A percentile compares a stretch with the other conserved stretches of the same genome.
These are phyloP conservation scores for Ascochyta viciae-villosae DNA, from an alignment of 2,329 filamentous ascomycete species.

Conservation along the genomic window DNA sequence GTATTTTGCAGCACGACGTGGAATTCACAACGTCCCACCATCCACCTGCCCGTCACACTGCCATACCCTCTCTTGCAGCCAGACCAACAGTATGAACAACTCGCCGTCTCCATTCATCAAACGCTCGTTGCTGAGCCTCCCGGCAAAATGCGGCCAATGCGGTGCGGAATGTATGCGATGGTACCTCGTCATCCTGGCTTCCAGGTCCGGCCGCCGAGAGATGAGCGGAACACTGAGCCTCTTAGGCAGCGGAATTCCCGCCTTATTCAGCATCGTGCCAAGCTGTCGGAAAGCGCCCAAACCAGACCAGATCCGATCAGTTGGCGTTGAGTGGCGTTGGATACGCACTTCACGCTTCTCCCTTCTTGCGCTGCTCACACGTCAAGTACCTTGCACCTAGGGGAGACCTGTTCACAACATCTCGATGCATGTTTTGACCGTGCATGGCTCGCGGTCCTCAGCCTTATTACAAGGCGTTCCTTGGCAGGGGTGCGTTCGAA, in stretches of 20 bases:
- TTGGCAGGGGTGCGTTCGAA: constrained; percentile 3
- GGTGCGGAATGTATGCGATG: constrained; percentile 11
- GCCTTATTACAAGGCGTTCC: neutral
- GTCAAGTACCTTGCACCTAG: neutral
- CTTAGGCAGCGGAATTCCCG: constrained; percentile 15
- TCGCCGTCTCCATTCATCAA: neutral
- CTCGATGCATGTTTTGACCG: neutral
- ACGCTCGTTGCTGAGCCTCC: neutral
- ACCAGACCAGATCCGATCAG: constrained; percentile 17
- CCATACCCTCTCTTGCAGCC: neutral
- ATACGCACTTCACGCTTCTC: neutral
- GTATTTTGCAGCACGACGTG: constrained; percentile 24
- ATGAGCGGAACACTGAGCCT: constrained; percentile 15
- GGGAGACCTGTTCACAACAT: neutral
- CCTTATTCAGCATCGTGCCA: constrained; percentile 24
- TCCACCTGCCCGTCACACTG: constrained; percentile 3
- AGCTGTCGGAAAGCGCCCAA: constrained; percentile 22
- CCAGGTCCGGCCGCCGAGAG: constrained; percentile 7
- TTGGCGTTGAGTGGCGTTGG: constrained; percentile 14
- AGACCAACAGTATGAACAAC: neutral
- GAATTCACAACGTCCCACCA: constrained; percentile 16
- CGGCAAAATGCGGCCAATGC: constrained; percentile 14
- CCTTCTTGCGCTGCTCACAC: neutral
- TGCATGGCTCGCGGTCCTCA: neutral
- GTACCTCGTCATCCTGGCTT: constrained; percentile 15